Conservation (phyloP, 768 basidiomycete species). For the Lactarius pseudohatsudake region DNA sequence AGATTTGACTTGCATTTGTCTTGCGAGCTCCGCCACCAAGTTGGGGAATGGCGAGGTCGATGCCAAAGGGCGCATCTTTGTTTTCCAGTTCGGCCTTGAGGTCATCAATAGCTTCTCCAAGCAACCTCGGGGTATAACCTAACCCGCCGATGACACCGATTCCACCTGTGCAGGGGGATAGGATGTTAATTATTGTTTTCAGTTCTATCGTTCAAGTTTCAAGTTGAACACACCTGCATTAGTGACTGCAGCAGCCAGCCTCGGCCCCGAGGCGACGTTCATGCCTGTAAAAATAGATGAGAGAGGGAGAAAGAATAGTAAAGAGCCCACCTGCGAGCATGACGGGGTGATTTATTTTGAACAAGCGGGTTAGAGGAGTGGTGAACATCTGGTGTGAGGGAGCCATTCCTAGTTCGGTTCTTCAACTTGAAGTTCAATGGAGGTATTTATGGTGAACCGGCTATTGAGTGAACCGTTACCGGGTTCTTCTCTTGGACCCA, state of each 20-base stretch:
- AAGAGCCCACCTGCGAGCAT: constrained; percentile 63
- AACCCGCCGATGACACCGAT: constrained; percentile 88
- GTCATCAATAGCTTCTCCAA: constrained; percentile 65
- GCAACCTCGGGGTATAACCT: constrained; percentile 68
- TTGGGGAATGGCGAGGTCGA: constrained; percentile 83
- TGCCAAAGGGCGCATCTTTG: constrained; percentile 73
- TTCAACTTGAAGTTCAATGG: background rate
- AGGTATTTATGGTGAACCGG: background rate
- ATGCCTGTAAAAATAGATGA: constrained; percentile 46
- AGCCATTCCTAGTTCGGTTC: constrained; percentile 38
- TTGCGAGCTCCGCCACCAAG: constrained; percentile 80
- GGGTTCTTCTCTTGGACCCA: background rate
- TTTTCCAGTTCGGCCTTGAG: constrained; percentile 74
- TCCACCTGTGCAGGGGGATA: constrained; percentile 46
- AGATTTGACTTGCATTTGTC: constrained; percentile 56
- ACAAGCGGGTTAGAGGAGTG: constrained; percentile 73
- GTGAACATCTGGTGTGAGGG: constrained; percentile 63
- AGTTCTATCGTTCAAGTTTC: background rate
- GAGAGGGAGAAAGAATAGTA: background rate
- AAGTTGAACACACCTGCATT: constrained; percentile 58
- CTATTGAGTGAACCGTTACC: background rate
- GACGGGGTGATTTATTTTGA: constrained; percentile 79
- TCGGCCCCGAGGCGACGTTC: constrained; percentile 86
- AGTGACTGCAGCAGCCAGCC: constrained; percentile 86
- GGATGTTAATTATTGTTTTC: background rate